Base-by-base conservation (phyloP, 805 yeast genomes). In the Ogataea sp. region DNA sequence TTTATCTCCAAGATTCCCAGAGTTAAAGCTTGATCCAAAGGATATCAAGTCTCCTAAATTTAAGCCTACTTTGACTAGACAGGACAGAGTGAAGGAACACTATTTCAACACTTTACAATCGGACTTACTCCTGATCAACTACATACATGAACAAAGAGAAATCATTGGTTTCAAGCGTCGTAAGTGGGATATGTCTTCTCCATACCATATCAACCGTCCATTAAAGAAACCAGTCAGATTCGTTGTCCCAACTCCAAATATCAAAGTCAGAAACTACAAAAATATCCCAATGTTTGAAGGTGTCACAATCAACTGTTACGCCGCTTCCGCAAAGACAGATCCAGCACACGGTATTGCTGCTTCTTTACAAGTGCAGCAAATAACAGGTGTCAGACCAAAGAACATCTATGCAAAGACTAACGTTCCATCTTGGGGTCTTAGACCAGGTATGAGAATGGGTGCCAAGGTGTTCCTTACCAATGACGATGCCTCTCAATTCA, bases 361-460 rank as follows among this genome's bases (percentile, higher is more conserved):
- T 10, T 68, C 77, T 38, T 70, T 86, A 43, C 90, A 84, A 62
- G 57, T 93, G 42, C 94, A 93, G 52, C 97, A 90, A 59, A 83
- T 93, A 52, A 90, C 98, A n/a, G 95, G 95, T 44, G 78, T 72
- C 44, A 85, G 87, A 59, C 88, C 97, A 29, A 65, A 69, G 44
- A 73, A 82, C 20, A 66, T 87, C 15, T 83, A 68, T 55, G 82
- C 94, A 32, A 83, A 76, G 54, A 71, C 85, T 9, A 87, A 87
- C 61, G 84, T 86, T 26, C 82, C 89, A 39, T 73, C 76, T 34
- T 89, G 96, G 96, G 79, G 80, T 49, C 71, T 89, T 39, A 78
- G 97, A 61, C 79, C 79, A 36, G 96, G 96, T 30, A 80, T 78
- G 70, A 81, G 81, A 37, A 83, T 94, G 77, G 99, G 98, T 39